phyloP scores from a whole-genome alignment of 148 eudicot species.

The Beta vulgaris region DNA sequence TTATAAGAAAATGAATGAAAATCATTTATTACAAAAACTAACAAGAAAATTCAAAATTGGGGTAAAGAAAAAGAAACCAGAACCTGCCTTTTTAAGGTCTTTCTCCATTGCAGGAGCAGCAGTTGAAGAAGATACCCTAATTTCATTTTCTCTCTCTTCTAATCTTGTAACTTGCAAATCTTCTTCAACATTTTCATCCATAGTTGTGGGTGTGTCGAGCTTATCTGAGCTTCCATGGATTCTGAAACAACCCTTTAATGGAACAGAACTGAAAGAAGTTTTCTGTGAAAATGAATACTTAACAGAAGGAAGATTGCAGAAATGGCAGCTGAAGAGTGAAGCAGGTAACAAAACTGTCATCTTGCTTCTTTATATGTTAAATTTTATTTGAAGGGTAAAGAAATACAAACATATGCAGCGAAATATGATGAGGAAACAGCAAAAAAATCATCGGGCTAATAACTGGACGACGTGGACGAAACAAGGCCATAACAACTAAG shows the following conservation, averaged over 20 bases:
- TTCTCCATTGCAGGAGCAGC: slow-evolving; percentile 40
- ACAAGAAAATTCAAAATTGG: not conserved
- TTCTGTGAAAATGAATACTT: not conserved
- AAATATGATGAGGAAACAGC: not conserved
- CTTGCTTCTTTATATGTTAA: not conserved
- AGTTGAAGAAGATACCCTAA: slow-evolving; percentile 12
- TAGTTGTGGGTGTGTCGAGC: not conserved
- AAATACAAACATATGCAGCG: not conserved
- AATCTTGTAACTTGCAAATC: not conserved
- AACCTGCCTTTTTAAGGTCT: slow-evolving; percentile 67
- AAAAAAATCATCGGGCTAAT: not conserved
- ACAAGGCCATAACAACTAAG: not conserved
- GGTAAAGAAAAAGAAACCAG: not conserved
- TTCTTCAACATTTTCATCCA: slow-evolving; percentile 8
- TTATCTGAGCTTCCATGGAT: slow-evolving; percentile 18
- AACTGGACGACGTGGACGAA: not conserved
- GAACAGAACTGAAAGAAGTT: not conserved
- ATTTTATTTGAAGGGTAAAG: not conserved
- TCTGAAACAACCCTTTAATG: not conserved
- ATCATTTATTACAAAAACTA: not conserved
- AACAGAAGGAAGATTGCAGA: not conserved
- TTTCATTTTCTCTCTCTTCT: slow-evolving; percentile 9
- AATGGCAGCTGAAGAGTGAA: slow-evolving; percentile 4
- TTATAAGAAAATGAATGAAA: too few species aligned
- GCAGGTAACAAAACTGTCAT: slow-evolving; percentile 15